Base-by-base conservation (phyloP, 1,284 basidiomycete genomes). In the Moesziomyces parantarcticus region DNA sequence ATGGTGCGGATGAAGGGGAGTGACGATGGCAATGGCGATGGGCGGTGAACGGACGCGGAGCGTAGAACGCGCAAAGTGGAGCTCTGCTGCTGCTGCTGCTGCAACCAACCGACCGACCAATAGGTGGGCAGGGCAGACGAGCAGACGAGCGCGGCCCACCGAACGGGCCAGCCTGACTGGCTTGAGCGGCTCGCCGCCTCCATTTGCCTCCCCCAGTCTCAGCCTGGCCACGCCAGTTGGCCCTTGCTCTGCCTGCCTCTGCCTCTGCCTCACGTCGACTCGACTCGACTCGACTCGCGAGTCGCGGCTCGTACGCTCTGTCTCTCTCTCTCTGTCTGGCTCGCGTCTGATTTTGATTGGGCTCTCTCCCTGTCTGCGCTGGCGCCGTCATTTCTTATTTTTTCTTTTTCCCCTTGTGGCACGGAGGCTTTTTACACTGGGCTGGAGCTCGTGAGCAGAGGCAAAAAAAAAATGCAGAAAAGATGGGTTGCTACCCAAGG, bases 41-140 rank as follows among this genome's bases (percentile, higher is more conserved):
- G 36, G 11, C 7, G 44, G 4, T 41, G 34, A 47, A 22, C 42
- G 23, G 36, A 48, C 54, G 55, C 51, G 65, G 56, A 55, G 51
- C 62, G 62, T 65, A 52, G 54, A 58, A 56, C 50, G 65, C 61
- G 58, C 58, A 61, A 54, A 61, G 65, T 55, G 42, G 34, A 49
- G 46, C 29, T 26, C 56, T 44, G 55, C 50, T 61, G 50, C 44
- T 50, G 50, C 8, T 45, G n/a, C n/a, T 16, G 29, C 6, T 32
- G 29, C 29, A 6, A 5, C 5, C 6, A 6, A 11, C 29, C 11
- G 29, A 53, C 40, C 39, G 47, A 39, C 36, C 48, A 55, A 61
- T 44, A 23, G 29, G 36, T 13, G 43, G 39, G 21, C n/a, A 26
- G 36, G 50, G 54, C 64, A 67, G 50, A 68, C 59, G 58, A 62